These are phyloP conservation scores for Malassezia vespertilionis DNA, from an alignment of 1,284 basidiomycete species.

Conservation along the genomic window DNA sequence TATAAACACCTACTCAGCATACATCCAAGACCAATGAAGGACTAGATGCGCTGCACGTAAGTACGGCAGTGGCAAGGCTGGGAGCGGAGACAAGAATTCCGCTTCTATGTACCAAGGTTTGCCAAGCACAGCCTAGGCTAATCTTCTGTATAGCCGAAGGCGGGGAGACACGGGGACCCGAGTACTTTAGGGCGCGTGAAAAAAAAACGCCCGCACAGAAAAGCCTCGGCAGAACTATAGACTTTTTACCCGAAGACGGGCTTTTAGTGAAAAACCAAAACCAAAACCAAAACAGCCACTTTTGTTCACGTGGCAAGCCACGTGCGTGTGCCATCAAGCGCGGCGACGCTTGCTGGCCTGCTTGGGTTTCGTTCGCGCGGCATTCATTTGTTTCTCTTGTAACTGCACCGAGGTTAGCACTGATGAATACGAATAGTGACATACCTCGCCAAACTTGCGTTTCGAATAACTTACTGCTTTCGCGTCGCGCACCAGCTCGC, in stretches of 20 bases:
- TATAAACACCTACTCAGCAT: constrained; percentile 7
- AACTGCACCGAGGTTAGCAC: constrained; percentile 1
- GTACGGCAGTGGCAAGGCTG: neutral
- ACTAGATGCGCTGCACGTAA: constrained; percentile 15
- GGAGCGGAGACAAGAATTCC: neutral
- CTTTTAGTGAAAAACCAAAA: constrained; percentile 3
- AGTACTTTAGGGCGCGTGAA: neutral
- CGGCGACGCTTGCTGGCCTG: constrained; percentile 5
- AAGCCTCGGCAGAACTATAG: neutral
- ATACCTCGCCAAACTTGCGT: constrained; percentile 75
- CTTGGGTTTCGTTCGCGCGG: neutral
- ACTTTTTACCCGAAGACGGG: neutral
- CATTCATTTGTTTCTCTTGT: constrained; percentile 12
- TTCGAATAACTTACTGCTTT: constrained; percentile 79
- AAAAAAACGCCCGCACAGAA: constrained; percentile 1
- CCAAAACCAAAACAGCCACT: constrained; percentile 3
- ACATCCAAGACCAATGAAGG: constrained; percentile 20
- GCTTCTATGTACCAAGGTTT: too few relatives aligned
- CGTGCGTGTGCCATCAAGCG: neutral
- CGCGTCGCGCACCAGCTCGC: constrained; percentile 76
- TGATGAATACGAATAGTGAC: too few relatives aligned
- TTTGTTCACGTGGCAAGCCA: neutral
- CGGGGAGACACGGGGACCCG: constrained; percentile 5
- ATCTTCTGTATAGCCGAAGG: neutral
- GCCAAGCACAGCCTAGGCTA: too few relatives aligned